These are phyloP conservation scores for Linnemannia exigua DNA, from an alignment of 192 early-diverging fungal genomes.

Conservation along the genomic window DNA sequence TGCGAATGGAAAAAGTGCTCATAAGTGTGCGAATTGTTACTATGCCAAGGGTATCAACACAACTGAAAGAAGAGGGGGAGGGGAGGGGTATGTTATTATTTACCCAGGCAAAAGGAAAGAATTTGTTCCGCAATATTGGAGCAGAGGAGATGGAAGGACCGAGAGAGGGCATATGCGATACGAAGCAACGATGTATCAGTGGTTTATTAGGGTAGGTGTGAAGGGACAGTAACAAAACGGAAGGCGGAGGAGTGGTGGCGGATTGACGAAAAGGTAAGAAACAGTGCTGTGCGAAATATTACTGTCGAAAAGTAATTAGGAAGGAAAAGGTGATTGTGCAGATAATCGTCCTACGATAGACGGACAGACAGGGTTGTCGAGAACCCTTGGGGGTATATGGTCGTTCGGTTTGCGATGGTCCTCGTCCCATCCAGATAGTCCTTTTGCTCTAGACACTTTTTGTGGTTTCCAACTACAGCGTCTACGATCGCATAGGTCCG, in stretches of 20 bases:
- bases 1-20: too few relatives aligned
- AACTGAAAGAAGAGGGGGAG: neutral
- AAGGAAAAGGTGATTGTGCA: neutral
- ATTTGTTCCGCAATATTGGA: neutral
- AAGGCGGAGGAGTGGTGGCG: neutral
- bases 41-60: too few relatives aligned
- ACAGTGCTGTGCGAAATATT: neutral
- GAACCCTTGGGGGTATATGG: neutral
- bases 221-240: neutral
- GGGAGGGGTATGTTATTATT: neutral
- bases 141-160: neutral
- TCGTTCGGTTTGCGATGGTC: neutral
- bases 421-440: neutral
- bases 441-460: neutral
- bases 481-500: slow-evolving; percentile 2
- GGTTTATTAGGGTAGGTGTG: neutral
- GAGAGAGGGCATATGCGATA: neutral
- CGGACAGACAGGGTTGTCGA: too few relatives aligned
- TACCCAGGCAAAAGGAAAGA: neutral
- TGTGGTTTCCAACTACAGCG: neutral
- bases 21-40: too few relatives aligned
- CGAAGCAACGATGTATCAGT: neutral
- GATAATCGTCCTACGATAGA: too few relatives aligned
- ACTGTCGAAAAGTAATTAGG: neutral
- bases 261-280: neutral